phyloP scores from a whole-genome alignment of 805 yeast genomes.

The Metschnikowia kunwiensis region DNA sequence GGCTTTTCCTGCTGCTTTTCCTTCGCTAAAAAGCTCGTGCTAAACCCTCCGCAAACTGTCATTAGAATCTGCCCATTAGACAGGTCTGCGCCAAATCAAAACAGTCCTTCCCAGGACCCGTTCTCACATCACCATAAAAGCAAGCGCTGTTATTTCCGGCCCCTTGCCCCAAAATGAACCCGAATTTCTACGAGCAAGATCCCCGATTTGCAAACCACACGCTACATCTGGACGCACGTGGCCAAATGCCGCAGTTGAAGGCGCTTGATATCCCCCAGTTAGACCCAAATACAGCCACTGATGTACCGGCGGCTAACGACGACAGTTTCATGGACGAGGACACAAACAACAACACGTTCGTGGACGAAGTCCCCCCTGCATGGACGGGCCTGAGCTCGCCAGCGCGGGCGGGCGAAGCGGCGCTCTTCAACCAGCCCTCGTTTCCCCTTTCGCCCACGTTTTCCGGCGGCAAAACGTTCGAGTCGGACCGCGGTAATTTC shows the following conservation, averaged over 20 bases:
- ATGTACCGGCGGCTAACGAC: constrained; percentile 9
- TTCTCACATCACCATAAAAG: no score
- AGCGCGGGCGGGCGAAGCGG: constrained; percentile 11
- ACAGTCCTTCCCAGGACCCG: no score
- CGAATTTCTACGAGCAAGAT: constrained; percentile 1
- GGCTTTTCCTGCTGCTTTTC: no score
- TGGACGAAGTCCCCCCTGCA: constrained; percentile 9
- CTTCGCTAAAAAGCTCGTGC: no score
- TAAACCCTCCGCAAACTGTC: no score
- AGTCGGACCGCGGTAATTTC: constrained; percentile 26
- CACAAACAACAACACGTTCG: constrained; percentile 20
- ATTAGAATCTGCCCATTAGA: no score
- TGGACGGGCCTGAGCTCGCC: constrained; percentile 12
- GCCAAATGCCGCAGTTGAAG: constrained; percentile 5
- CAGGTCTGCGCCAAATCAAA: no score
- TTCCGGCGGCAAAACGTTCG: constrained; percentile 18
- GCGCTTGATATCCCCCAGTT: constrained; percentile 8
- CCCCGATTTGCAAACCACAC: neutral
- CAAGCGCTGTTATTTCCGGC: no score
- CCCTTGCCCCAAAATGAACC: constrained; percentile 1
- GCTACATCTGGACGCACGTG: constrained; percentile 10
- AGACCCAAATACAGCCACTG: neutral
- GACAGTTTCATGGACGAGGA: constrained; percentile 44
- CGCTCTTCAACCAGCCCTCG: constrained; percentile 12
- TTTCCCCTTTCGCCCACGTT: constrained; percentile 27